These are phyloP conservation scores for Trichophyton verrucosum DNA, from an alignment of 2,329 filamentous ascomycete species.

Conservation along the genomic window DNA sequence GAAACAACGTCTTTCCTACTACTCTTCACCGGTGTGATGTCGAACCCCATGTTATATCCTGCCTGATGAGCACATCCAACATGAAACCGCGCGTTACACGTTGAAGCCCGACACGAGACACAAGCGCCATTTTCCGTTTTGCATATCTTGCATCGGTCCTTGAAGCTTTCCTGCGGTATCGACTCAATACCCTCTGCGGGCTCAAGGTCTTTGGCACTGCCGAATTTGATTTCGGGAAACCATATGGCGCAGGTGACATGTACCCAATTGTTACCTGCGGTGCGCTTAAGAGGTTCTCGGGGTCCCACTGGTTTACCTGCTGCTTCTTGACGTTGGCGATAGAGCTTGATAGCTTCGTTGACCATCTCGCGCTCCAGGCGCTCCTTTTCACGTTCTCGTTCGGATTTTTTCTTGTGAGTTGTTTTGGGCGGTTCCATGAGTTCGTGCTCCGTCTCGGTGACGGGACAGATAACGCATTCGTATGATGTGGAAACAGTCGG, in stretches of 20 bases:
- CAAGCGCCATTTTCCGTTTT: constrained; percentile 65
- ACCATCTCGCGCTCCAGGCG: constrained; percentile 73
- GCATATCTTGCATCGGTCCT: constrained; percentile 73
- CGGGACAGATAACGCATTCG: constrained; percentile 81
- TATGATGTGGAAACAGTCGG: constrained; percentile 89
- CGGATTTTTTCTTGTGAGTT: constrained; percentile 76
- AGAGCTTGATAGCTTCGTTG: constrained; percentile 65
- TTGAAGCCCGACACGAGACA: constrained; percentile 57
- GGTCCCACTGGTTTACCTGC: constrained; percentile 72
- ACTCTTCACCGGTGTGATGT: constrained; percentile 78
- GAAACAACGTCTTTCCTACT: constrained; percentile 70
- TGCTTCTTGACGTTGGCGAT: constrained; percentile 70
- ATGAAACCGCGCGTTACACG: constrained; percentile 51
- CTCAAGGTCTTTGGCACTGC: constrained; percentile 66
- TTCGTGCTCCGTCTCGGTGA: constrained; percentile 68
- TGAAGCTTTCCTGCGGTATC: constrained; percentile 60
- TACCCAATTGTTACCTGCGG: constrained; percentile 95
- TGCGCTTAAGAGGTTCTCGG: constrained; percentile 83
- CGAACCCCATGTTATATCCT: constrained; percentile 76
- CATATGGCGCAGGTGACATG: constrained; percentile 88
- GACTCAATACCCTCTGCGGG: constrained; percentile 82
- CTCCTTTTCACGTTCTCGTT: constrained; percentile 83
- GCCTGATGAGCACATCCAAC: constrained; percentile 80
- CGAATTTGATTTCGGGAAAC: constrained; percentile 87
- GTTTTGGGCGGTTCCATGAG: constrained; percentile 71